These are phyloP conservation scores for Trichosporon coremiiforme DNA, from an alignment of 1,284 basidiomycete genomes.

Conservation along the genomic window DNA sequence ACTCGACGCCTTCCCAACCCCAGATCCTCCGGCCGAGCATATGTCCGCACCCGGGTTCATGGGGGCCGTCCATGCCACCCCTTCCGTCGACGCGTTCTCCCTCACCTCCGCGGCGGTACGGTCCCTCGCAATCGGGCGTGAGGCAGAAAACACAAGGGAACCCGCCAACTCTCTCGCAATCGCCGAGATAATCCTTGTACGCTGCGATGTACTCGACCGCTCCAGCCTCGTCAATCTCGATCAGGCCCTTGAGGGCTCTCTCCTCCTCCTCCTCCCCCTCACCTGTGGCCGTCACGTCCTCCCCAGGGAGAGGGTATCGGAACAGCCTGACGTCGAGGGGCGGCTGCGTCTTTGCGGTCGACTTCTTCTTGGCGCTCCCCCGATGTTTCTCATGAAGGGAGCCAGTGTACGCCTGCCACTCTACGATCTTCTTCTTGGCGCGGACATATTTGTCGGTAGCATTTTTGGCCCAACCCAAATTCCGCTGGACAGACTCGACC, in stretches of 20 bases:
- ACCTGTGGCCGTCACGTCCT: constrained; percentile 25
- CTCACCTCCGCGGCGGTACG: constrained; percentile 49
- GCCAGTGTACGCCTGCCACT: constrained; percentile 37
- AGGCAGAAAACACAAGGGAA: constrained; percentile 48
- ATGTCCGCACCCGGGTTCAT: constrained; percentile 54
- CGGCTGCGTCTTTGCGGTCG: constrained; percentile 38
- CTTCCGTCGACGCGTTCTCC: constrained; percentile 53
- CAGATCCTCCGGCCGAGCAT: constrained; percentile 45
- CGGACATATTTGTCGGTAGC: constrained; percentile 54
- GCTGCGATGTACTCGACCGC: constrained; percentile 37
- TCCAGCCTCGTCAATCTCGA: constrained; percentile 38
- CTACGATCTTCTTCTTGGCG: constrained; percentile 48
- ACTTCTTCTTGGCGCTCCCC: constrained; percentile 21
- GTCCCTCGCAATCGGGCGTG: constrained; percentile 55
- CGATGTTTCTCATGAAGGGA: constrained; percentile 1
- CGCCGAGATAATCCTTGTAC: constrained; percentile 33
- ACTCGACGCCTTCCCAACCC: constrained; percentile 46
- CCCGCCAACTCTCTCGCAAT: neutral
- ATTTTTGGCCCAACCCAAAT: constrained; percentile 52
- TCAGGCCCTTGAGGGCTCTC: constrained; percentile 44
- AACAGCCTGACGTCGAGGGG: constrained; percentile 51
- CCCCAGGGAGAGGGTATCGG: constrained; percentile 46
- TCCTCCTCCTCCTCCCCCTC: constrained; percentile 28
- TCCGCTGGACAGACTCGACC: constrained; percentile 49
- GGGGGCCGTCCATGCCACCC: constrained; percentile 48